These are phyloP conservation scores for Fraxinus floribunda DNA, from an alignment of 305 asterid genomes.

Conservation along the genomic window DNA sequence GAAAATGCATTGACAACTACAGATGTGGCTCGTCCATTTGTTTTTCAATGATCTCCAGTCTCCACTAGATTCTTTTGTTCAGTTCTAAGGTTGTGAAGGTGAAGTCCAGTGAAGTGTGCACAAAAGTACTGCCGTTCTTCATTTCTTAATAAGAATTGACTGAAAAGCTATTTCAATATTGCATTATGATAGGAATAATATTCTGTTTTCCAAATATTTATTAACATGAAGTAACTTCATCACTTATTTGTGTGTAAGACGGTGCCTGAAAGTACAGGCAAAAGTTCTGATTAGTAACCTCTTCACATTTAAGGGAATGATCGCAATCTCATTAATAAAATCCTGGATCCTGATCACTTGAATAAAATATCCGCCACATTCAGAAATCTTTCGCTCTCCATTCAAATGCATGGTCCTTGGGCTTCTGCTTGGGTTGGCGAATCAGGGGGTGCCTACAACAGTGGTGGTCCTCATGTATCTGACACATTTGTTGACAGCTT, in stretches of 20 bases:
- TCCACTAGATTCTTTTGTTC: background rate
- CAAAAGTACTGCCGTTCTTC: background rate
- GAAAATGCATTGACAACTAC: background rate
- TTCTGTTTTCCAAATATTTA: background rate
- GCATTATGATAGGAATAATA: background rate
- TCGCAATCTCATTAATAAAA: slow-evolving; percentile 48
- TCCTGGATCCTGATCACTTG: slow-evolving; percentile 66
- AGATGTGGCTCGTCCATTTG: background rate
- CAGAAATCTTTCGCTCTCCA: slow-evolving; percentile 47
- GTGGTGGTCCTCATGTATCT: slow-evolving; percentile 66
- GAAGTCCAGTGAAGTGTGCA: background rate
- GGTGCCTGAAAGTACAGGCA: background rate
- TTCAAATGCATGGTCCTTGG: slow-evolving; percentile 69
- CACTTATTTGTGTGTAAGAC: background rate
- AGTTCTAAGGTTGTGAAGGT: background rate
- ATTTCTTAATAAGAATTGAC: background rate
- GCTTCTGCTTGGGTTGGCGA: slow-evolving; percentile 92
- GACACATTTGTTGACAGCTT: slow-evolving; percentile 76
- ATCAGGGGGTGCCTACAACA: slow-evolving; percentile 89
- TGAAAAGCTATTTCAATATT: background rate
- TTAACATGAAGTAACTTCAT: background rate
- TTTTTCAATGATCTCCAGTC: background rate
- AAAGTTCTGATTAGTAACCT: background rate
- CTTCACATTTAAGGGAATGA: slow-evolving; percentile 63
- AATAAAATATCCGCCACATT: slow-evolving; percentile 47